These are phyloP conservation scores for Pharnaceum exiguum DNA, from an alignment of 148 eudicot species.

Conservation along the genomic window DNA sequence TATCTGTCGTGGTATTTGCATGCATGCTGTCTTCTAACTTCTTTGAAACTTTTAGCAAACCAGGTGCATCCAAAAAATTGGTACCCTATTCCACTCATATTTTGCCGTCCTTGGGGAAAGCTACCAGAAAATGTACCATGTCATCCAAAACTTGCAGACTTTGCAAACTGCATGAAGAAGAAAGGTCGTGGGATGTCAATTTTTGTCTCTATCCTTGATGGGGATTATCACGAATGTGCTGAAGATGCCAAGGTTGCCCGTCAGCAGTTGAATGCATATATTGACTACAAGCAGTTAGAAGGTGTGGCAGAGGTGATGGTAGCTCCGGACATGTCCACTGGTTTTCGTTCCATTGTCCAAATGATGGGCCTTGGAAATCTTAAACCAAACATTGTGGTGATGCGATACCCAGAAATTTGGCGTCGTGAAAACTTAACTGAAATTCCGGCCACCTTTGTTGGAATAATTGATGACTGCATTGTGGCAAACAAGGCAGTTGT, in stretches of 20 bases:
- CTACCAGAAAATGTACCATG: slow-evolving; percentile 96
- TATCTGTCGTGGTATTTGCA: not conserved
- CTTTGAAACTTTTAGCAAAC: slow-evolving; percentile 55
- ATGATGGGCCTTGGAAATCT: slow-evolving; percentile 99
- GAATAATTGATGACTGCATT: slow-evolving; percentile 89
- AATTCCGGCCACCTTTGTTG: slow-evolving; percentile 91
- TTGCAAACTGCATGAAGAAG: slow-evolving; percentile 98
- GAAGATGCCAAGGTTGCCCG: slow-evolving; percentile 91
- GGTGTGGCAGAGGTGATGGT: slow-evolving; percentile 97
- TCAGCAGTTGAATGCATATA: slow-evolving; percentile 69
- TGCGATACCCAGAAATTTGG: slow-evolving; percentile 98
- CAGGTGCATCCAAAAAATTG: slow-evolving; percentile 98
- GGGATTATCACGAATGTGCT: slow-evolving; percentile 86
- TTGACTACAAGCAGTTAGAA: slow-evolving; percentile 92
- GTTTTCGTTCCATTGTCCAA: slow-evolving; percentile 85
- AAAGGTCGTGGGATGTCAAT: slow-evolving; percentile 99
- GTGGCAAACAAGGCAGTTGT: slow-evolving; percentile 98
- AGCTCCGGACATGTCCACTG: slow-evolving; percentile 90
- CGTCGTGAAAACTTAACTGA: slow-evolving; percentile 86
- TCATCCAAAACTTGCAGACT: slow-evolving; percentile 99
- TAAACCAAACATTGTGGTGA: slow-evolving; percentile 91
- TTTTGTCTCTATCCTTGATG: slow-evolving; percentile 82
- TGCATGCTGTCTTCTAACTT: slow-evolving; percentile 1
- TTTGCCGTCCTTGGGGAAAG: slow-evolving; percentile 99
- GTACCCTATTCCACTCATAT: slow-evolving; percentile 95